These are phyloP conservation scores for Lithospermum erythrorhizon DNA, from an alignment of 257 asterid species.

Conservation along the genomic window DNA sequence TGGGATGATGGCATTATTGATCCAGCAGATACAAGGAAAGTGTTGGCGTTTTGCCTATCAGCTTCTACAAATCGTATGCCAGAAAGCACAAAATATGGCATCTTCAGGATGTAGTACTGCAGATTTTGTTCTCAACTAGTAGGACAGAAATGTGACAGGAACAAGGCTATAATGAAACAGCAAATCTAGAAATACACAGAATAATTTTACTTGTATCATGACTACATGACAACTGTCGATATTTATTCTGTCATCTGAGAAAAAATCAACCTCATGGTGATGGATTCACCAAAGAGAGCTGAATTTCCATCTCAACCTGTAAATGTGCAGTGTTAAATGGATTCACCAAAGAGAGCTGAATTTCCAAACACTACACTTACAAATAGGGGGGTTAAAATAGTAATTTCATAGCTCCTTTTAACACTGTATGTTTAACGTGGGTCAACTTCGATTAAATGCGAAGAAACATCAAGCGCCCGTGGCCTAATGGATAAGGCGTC, in stretches of 20 bases:
- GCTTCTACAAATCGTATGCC: constrained; percentile 54
- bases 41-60: constrained; percentile 65
- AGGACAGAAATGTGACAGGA: neutral
- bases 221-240: neutral
- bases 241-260: neutral
- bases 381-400: too few relatives aligned
- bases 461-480: neutral
- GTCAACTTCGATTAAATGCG: too few relatives aligned
- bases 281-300: neutral
- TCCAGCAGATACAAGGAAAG: constrained; percentile 86
- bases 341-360: too few relatives aligned
- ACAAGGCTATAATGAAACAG: neutral
- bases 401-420: too few relatives aligned
- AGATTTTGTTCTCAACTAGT: too few relatives aligned
- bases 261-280: neutral
- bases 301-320: neutral
- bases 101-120: constrained; percentile 68
- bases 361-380: too few relatives aligned
- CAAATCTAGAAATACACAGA: neutral
- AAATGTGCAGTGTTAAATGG: neutral
- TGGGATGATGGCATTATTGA: constrained; percentile 98
- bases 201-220: neutral
- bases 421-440: too few relatives aligned
- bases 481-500: constrained; percentile 99
- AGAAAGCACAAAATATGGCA: constrained; percentile 66